Evolutionary conservation across 805 yeast genomes (phyloP).

Genomic region (Schwanniomyces pseudopolymorphus): DNA sequence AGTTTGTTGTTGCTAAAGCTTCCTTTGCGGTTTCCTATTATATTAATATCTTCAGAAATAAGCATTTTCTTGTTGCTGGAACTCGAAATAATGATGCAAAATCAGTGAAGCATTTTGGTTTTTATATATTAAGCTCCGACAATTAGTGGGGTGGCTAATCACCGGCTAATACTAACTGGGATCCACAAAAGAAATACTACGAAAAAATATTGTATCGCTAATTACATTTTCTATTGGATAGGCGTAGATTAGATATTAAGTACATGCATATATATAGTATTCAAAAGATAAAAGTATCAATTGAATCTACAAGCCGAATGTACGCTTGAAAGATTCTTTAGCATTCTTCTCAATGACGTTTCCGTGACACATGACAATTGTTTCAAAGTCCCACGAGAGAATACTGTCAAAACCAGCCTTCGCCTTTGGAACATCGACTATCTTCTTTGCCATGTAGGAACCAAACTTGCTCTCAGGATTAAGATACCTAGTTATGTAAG

Average conservation of each 20-base stretch:
- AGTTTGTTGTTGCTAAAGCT: neutral
- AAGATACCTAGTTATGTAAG: constrained; percentile 37
- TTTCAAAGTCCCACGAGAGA: constrained; percentile 45
- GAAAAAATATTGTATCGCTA: no score
- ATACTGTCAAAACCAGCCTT: constrained; percentile 25
- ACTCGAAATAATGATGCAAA: neutral
- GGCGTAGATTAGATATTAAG: neutral
- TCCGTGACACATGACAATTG: constrained; percentile 62
- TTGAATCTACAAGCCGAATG: constrained; percentile 8
- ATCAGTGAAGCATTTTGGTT: neutral
- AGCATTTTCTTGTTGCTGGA: neutral
- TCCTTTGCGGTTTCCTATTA: neutral
- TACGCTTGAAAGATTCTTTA: constrained; percentile 21
- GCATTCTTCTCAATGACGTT: constrained; percentile 46
- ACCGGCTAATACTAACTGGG: neutral
- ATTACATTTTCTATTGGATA: no score
- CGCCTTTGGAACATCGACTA: constrained; percentile 17
- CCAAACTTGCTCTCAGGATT: constrained; percentile 44
- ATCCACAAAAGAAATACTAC: neutral
- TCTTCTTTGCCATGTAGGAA: constrained; percentile 20
- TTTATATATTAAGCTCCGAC: neutral
- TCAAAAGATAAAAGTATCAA: neutral
- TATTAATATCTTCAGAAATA: neutral
- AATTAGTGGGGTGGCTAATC: neutral
- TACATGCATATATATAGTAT: neutral